Percentiles rank a stretch among this genome's conserved stretches.
These are phyloP conservation scores for Aspergillus sp. DNA, from an alignment of 2,329 filamentous ascomycete genomes.

Conservation along the genomic window DNA sequence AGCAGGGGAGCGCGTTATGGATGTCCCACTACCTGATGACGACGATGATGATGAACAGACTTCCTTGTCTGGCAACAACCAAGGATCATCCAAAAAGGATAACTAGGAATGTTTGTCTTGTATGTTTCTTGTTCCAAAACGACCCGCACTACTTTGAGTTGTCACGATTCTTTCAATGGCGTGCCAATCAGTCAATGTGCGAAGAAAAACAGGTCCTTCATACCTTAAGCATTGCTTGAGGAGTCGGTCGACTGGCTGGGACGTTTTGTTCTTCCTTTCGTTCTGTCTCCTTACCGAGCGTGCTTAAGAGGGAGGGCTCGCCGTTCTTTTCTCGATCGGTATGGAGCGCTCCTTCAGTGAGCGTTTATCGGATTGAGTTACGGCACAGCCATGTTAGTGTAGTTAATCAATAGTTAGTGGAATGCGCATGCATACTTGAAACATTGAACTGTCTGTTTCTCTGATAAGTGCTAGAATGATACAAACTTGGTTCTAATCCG, in stretches of 20 bases:
- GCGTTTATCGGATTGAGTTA: constrained; percentile 23
- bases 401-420: constrained; percentile 4
- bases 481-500: no score
- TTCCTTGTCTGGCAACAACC: constrained; percentile 3
- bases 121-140: not conserved
- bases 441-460: not conserved
- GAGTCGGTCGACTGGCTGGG: constrained; percentile 16
- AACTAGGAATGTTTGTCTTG: constrained; percentile 8
- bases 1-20: constrained; percentile 72
- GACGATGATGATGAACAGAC: constrained; percentile 49
- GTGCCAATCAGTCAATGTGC: constrained; percentile 97
- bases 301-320: constrained; percentile 23
- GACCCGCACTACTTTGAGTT: constrained; percentile 92
- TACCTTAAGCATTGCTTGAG: constrained; percentile 25
- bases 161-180: constrained; percentile 74
- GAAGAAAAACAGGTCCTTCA: constrained; percentile 54
- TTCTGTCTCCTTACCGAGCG: constrained; percentile 19
- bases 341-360: constrained; percentile 12
- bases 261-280: constrained; percentile 28
- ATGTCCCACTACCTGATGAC: constrained; percentile 54
- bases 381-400: constrained; percentile 17
- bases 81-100: constrained; percentile 20
- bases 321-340: constrained; percentile 20
- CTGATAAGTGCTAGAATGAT: no score
- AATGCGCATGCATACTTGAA: not conserved